A percentile compares a stretch with the other conserved stretches of the same genome.
phyloP scores from a whole-genome alignment of 108 stramenopile species.

The Skeletonema tropicum region DNA sequence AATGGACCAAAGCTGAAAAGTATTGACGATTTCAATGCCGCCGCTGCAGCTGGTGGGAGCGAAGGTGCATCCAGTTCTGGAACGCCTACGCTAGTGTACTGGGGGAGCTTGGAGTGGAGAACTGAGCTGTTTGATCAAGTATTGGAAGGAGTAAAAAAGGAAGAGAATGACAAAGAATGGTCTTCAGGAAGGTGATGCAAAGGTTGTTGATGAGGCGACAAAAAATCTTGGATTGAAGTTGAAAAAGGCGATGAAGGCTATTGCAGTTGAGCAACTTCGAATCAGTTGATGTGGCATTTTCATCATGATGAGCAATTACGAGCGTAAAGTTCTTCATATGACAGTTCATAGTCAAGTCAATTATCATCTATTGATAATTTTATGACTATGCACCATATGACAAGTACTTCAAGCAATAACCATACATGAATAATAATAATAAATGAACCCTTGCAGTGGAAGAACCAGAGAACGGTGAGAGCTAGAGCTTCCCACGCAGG shows the following conservation, averaged over 20 bases:
- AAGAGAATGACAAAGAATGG: slow-evolving; percentile 59
- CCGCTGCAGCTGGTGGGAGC: slow-evolving; percentile 73
- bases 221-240: slow-evolving; percentile 67
- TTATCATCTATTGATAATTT: background rate
- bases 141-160: slow-evolving; percentile 69
- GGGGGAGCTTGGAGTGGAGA: slow-evolving; percentile 78
- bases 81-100: slow-evolving; percentile 65
- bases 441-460: too few relatives aligned
- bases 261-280: slow-evolving; percentile 81
- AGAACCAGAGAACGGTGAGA: too few relatives aligned
- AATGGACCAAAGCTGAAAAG: slow-evolving; percentile 60
- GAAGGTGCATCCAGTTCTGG: slow-evolving; percentile 80
- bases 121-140: slow-evolving; percentile 87
- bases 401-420: too few relatives aligned
- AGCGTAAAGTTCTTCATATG: background rate
- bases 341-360: background rate
- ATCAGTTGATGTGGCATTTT: slow-evolving; percentile 45
- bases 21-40: slow-evolving; percentile 89
- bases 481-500: too few relatives aligned
- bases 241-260: slow-evolving; percentile 73
- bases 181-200: slow-evolving; percentile 42
- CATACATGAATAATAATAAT: too few relatives aligned
- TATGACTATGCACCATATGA: too few relatives aligned
- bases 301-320: background rate
- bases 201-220: slow-evolving; percentile 65